These are phyloP conservation scores for Aspergillus sclerotioniger DNA, from an alignment of 495 filamentous ascomycete genomes.

Conservation along the genomic window DNA sequence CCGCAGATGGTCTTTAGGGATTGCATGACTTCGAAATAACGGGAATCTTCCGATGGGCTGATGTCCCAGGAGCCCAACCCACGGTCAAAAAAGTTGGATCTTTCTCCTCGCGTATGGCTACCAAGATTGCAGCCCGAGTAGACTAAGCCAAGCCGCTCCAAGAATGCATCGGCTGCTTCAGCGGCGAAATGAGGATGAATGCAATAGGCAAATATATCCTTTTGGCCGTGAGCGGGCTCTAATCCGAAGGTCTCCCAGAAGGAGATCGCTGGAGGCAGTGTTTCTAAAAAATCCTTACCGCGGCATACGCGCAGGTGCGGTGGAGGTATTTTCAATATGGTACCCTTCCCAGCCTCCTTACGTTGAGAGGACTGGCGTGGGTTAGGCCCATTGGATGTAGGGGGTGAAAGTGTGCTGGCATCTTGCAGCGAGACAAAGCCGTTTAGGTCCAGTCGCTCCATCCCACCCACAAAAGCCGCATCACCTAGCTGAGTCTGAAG, in stretches of 20 bases:
- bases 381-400: conserved; percentile 12
- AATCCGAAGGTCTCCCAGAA: conserved; percentile 95
- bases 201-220: conserved; percentile 77
- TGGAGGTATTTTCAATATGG: conserved; percentile 41
- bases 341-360: conserved; percentile 28
- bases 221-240: conserved; percentile 71
- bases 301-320: conserved; percentile 79
- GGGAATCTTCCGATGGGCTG: conserved; percentile 23
- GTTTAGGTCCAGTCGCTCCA: conserved; percentile 39
- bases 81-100: conserved; percentile 49
- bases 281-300: conserved; percentile 67
- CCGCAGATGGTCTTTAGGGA: conserved; percentile 39
- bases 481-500: conserved; percentile 32
- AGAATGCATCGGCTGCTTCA: conserved; percentile 63
- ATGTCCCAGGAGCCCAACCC: conserved; percentile 59
- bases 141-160: conserved; percentile 65
- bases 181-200: conserved; percentile 65
- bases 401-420: conserved; percentile 19
- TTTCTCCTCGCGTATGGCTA: conserved; percentile 57
- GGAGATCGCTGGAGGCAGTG: conserved; percentile 71
- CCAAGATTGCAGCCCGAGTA: conserved; percentile 84
- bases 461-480: conserved; percentile 27
- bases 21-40: conserved; percentile 37
- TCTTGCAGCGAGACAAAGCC: conserved; percentile 39
- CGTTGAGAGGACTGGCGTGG: conserved; percentile 25